phyloP scores from a whole-genome alignment of 1,284 basidiomycete genomes.

The Coniophora puteana region DNA sequence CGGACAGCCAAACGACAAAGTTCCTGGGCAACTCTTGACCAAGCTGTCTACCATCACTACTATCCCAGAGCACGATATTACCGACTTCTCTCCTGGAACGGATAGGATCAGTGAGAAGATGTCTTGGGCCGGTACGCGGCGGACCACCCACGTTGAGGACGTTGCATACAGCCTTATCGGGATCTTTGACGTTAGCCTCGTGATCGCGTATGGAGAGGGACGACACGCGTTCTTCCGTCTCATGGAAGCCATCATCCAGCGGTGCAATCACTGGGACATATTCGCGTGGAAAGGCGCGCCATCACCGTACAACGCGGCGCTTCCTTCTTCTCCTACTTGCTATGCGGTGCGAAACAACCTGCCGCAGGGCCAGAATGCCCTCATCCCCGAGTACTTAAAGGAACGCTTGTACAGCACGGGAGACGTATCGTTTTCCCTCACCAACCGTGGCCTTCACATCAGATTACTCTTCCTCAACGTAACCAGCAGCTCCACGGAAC shows the following conservation, averaged over 20 bases:
- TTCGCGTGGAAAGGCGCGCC: constrained; percentile 17
- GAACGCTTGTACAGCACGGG: neutral
- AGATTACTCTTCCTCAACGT: too few species aligned
- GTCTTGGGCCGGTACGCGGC: constrained; percentile 17
- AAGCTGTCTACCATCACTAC: constrained; percentile 1
- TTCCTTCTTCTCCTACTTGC: constrained; percentile 4
- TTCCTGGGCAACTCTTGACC: neutral
- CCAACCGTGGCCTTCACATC: constrained; percentile 6
- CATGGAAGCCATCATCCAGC: constrained; percentile 17
- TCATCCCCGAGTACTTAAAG: neutral
- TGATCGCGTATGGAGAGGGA: constrained; percentile 21
- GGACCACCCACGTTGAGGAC: constrained; percentile 17
- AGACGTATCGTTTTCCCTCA: constrained; percentile 3
- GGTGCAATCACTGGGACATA: constrained; percentile 14
- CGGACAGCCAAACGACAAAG: constrained; percentile 4
- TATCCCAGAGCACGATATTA: constrained; percentile 1
- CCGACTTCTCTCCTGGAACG: constrained; percentile 8
- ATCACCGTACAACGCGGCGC: neutral
- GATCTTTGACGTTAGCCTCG: constrained; percentile 20
- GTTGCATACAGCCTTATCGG: constrained; percentile 19
- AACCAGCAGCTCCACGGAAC: too few species aligned
- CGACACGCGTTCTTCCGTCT: constrained; percentile 20
- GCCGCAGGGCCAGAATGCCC: neutral
- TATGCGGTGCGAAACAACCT: neutral
- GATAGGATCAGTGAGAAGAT: constrained; percentile 15